Evolutionary conservation across 768 basidiomycete genomes (phyloP), one percentile per base, ranked within the genome.

Genomic region (Mrakia blollopis): DNA sequence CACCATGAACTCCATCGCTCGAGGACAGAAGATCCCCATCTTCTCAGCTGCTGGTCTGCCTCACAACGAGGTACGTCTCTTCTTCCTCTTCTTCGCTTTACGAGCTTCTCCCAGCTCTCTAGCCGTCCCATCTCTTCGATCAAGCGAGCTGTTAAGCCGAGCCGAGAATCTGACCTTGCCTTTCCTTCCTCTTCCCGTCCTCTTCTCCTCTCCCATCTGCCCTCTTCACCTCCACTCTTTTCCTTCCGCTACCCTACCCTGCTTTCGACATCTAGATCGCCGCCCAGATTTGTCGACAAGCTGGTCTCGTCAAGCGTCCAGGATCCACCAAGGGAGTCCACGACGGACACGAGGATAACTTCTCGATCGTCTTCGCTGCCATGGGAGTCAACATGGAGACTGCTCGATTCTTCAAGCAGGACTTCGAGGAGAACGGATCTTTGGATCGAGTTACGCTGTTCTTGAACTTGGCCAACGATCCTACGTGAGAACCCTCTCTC

Each of bases 351-450:
- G 96, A 97, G 87, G 96, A 99, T 86, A 99, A 99, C 85, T 99
- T 99, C 88, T 96, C 94, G 68, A 95, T 99, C 82, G 97, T 98
- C 68, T 99, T 98, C 83, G 97, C 95, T 75, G 97, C 97, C 57
- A 98, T 99, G 97, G 97, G 97, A 88, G 97, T 96, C 78, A 99
- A 99, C 87, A 97, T 97, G 94, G 97, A 99, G 85, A 98, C 97
- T 9, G 97, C 97, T 68, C 90, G 96, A 73, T 99, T 97, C 88
- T 99, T 99, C 91, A 95, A 96, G 85, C 92, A 95, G 83, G 97
- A 99, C 86, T 98, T 98, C 83, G 95, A 98, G 85, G 96, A 97
- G 81, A 98, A 97, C 83, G 97, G 97, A 73, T 92, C 91, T 87
- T 88, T 98, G 79, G 94, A 98, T 85, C 91, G 97, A 80, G 94